Conservation (phyloP, 257 asterid species). For the Verbena officinalis region DNA sequence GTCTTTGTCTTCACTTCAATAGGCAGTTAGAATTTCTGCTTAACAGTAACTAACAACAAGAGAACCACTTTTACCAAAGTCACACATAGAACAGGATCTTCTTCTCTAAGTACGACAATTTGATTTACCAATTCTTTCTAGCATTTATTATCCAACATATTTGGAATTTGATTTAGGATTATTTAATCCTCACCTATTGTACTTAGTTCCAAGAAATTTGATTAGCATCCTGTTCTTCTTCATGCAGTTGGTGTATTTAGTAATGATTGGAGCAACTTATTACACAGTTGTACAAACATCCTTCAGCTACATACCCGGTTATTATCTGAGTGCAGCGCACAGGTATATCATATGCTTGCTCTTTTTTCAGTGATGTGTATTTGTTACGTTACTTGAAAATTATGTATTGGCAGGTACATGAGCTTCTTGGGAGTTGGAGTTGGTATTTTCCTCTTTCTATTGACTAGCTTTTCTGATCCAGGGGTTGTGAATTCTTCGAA, state of each 20-base stretch:
- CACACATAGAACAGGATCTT: not conserved
- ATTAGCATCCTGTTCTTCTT: slow-evolving; percentile 28
- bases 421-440: slow-evolving; percentile 93
- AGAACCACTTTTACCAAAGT: not conserved
- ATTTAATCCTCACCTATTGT: slow-evolving; percentile 3
- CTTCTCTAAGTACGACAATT: slow-evolving; percentile 4
- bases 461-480: slow-evolving; percentile 98
- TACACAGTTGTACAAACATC: slow-evolving; percentile 63
- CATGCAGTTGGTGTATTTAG: slow-evolving; percentile 77
- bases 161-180: slow-evolving; percentile 13
- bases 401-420: slow-evolving; percentile 59
- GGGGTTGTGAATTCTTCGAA: slow-evolving; percentile 81
- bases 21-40: slow-evolving; percentile 9
- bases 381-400: slow-evolving; percentile 25
- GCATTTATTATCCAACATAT: not conserved
- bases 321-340: slow-evolving; percentile 80
- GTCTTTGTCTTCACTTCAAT: not conserved
- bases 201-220: slow-evolving; percentile 19
- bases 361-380: slow-evolving; percentile 22
- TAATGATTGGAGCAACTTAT: slow-evolving; percentile 81
- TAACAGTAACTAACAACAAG: slow-evolving; percentile 12
- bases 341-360: slow-evolving; percentile 52
- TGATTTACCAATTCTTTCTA: slow-evolving; percentile 8
- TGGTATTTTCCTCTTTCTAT: slow-evolving; percentile 81
- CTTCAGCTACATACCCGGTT: slow-evolving; percentile 88